Conservation (phyloP, 352 stramenopile species). For the Pythium oligandrum region DNA sequence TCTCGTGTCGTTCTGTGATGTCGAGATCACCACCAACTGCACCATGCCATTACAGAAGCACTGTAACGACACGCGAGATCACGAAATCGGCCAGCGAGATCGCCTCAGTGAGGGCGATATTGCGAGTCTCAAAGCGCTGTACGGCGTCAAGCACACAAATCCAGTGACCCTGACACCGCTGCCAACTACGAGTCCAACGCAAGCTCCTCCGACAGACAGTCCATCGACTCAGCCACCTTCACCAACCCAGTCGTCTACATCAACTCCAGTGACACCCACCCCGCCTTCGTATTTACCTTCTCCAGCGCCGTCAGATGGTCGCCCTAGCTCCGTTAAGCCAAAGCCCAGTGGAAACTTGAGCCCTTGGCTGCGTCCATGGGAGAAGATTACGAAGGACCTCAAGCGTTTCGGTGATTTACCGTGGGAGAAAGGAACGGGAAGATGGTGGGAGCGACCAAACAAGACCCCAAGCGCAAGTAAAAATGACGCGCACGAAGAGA, state of each 20-base stretch:
- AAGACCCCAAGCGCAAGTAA: too few species aligned
- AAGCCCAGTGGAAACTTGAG: too few species aligned
- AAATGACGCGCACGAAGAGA: too few species aligned
- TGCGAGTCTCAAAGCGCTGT: conserved; percentile 55
- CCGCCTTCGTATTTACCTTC: conserved; percentile 2
- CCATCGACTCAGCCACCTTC: conserved; percentile 1
- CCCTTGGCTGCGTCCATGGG: too few species aligned
- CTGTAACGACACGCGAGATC: conserved; percentile 63
- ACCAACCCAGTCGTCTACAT: background rate
- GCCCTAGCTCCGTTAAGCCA: too few species aligned
- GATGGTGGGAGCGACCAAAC: too few species aligned
- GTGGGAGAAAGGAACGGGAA: too few species aligned
- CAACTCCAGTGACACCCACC: conserved; percentile 2
- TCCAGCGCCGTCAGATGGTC: background rate
- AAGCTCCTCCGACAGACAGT: conserved; percentile 1
- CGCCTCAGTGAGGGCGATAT: conserved; percentile 59
- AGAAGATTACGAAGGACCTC: too few species aligned
- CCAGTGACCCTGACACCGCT: conserved; percentile 6
- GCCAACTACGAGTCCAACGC: background rate
- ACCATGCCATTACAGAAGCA: conserved; percentile 59
- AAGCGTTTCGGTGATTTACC: too few species aligned
- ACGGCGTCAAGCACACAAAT: conserved; percentile 24
- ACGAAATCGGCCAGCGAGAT: conserved; percentile 49
- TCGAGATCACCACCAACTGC: conserved; percentile 61
- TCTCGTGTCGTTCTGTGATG: conserved; percentile 59